phyloP scores from a whole-genome alignment of 371 early-diverging fungal genomes.

The Mucor indicus region DNA sequence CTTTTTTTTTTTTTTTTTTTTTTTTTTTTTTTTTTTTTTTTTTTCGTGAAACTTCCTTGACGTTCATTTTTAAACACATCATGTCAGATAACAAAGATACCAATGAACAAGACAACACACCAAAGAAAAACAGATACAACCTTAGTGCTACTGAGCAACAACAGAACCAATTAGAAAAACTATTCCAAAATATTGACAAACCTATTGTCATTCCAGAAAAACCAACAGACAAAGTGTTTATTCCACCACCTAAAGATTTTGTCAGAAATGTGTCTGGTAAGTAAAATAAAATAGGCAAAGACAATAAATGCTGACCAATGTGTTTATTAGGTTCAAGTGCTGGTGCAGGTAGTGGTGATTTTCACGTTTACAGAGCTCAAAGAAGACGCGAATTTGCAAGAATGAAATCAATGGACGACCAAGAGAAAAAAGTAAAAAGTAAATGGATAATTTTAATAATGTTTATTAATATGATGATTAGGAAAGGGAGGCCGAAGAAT shows the following conservation, averaged over 20 bases:
- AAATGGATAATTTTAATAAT: constrained; percentile 8
- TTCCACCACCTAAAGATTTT: constrained; percentile 73
- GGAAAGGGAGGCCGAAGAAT: constrained; percentile 50
- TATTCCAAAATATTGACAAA: constrained; percentile 80
- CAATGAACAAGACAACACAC: neutral
- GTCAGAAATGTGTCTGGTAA: constrained; percentile 78
- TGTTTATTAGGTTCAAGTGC: constrained; percentile 77
- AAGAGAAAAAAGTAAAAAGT: constrained; percentile 63
- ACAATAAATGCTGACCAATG: neutral
- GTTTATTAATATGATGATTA: too few species aligned
- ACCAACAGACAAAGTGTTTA: constrained; percentile 26
- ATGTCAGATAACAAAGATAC: too few species aligned
- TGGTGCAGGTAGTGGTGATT: constrained; percentile 96
- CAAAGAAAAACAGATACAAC: constrained; percentile 33
- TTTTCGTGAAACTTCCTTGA: too few species aligned
- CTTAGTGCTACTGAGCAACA: constrained; percentile 51
- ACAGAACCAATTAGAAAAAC: constrained; percentile 65
- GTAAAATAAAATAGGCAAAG: neutral
- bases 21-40: too few species aligned
- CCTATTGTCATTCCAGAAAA: constrained; percentile 63
- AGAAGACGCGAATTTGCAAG: constrained; percentile 87
- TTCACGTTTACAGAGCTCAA: constrained; percentile 89
- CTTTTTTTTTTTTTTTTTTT: too few species aligned
- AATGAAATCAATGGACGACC: constrained; percentile 74
- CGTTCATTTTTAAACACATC: too few species aligned